These are phyloP conservation scores for Cladosporium colombiae DNA, from an alignment of 2,329 filamentous ascomycete species.

Conservation along the genomic window DNA sequence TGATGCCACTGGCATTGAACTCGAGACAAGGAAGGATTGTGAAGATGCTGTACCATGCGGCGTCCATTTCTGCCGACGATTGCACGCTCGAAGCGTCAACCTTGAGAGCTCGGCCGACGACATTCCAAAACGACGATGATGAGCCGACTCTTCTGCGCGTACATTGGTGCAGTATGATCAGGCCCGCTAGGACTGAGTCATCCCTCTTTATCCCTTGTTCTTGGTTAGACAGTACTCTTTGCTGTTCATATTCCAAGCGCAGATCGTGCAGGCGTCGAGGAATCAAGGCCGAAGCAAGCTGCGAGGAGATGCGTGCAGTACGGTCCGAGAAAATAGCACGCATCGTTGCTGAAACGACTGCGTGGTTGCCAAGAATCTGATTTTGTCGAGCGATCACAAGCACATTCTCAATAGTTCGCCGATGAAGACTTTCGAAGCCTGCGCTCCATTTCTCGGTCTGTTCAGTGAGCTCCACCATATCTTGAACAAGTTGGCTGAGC, in stretches of 20 bases:
- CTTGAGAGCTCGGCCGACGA: slow-evolving; percentile 41
- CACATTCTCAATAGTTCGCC: slow-evolving; percentile 25
- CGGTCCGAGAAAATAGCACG: slow-evolving; percentile 23
- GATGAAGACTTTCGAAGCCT: background rate
- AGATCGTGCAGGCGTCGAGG: slow-evolving; percentile 35
- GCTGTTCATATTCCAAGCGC: slow-evolving; percentile 48
- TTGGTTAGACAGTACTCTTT: slow-evolving; percentile 42
- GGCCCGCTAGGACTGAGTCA: slow-evolving; percentile 46
- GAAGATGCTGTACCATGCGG: slow-evolving; percentile 50
- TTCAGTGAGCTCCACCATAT: slow-evolving; percentile 32
- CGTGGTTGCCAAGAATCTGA: background rate
- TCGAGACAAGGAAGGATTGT: slow-evolving; percentile 56
- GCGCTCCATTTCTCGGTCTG: background rate
- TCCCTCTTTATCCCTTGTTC: slow-evolving; percentile 52
- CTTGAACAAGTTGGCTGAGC: slow-evolving; percentile 44
- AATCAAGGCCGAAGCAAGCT: slow-evolving; percentile 40
- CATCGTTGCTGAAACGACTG: background rate
- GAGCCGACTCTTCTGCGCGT: slow-evolving; percentile 36
- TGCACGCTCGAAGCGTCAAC: slow-evolving; percentile 25
- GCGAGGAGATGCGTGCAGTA: slow-evolving; percentile 39
- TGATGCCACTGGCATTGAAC: slow-evolving; percentile 53
- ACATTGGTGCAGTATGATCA: slow-evolving; percentile 50
- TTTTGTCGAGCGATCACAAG: slow-evolving; percentile 31
- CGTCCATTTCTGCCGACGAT: slow-evolving; percentile 39
- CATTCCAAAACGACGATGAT: slow-evolving; percentile 45